A percentile compares a stretch with the other conserved stretches of the same genome.
phyloP scores from a whole-genome alignment of 1,284 basidiomycete genomes.

The Trichosporon coremiiforme region DNA sequence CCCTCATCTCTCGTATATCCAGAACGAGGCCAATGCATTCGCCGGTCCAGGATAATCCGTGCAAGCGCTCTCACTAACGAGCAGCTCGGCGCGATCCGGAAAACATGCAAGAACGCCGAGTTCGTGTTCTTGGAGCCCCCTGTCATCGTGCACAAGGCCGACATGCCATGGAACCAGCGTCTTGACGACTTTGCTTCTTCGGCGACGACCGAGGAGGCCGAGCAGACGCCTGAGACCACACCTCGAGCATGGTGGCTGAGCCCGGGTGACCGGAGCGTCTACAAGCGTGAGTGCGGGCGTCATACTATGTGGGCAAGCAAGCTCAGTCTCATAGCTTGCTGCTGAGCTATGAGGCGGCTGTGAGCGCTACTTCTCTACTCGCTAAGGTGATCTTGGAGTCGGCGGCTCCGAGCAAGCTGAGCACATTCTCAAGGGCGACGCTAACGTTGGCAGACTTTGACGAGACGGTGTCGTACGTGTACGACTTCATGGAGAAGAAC shows the following conservation, averaged over 20 bases:
- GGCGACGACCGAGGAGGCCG: conserved; percentile 60
- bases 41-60: not conserved
- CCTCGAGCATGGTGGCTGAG: conserved; percentile 79
- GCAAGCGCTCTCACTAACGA: not conserved
- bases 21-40: not conserved
- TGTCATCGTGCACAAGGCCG: conserved; percentile 70
- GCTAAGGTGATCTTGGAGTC: not conserved
- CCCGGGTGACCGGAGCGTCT: conserved; percentile 59
- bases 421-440: not conserved
- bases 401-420: not conserved
- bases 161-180: conserved; percentile 62
- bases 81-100: conserved; percentile 43
- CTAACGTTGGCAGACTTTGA: conserved; percentile 61
- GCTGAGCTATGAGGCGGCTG: not conserved
- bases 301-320: not conserved
- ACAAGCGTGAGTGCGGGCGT: conserved; percentile 43
- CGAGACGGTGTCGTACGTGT: conserved; percentile 60
- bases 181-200: conserved; percentile 63
- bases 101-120: conserved; percentile 60
- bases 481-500: conserved; percentile 55
- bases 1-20: not conserved
- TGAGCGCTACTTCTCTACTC: not conserved
- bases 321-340: not conserved
- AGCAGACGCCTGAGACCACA: conserved; percentile 63
- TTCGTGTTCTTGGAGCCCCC: conserved; percentile 74